Conservation (phyloP, 805 yeast genomes). For the Yamadazyma sp. region DNA sequence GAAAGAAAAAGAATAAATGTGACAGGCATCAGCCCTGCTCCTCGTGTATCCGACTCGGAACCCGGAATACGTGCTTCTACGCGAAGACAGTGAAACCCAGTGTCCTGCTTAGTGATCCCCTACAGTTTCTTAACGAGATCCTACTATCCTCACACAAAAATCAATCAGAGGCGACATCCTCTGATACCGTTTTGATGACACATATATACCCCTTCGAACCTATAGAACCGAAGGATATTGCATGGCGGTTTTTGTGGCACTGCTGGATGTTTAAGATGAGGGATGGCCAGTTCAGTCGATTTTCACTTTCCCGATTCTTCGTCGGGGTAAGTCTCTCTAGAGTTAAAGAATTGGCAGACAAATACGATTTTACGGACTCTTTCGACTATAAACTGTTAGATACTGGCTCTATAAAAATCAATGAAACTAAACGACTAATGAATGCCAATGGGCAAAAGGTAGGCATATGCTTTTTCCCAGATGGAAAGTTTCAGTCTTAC, state of each 20-base stretch:
- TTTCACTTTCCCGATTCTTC: slow-evolving; percentile 4
- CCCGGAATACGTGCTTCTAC: slow-evolving; percentile 11
- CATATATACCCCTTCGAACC: slow-evolving; percentile 12
- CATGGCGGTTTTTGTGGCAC: slow-evolving; percentile 9
- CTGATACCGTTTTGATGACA: slow-evolving; percentile 2
- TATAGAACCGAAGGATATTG: slow-evolving; percentile 11
- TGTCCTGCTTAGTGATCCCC: background rate
- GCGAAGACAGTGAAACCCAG: background rate
- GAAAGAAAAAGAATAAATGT: too few species aligned
- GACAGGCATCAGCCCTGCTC: slow-evolving; percentile 22
- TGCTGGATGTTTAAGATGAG: slow-evolving; percentile 11
- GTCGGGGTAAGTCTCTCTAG: slow-evolving; percentile 8
- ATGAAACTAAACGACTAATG: background rate
- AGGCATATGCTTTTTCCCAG: slow-evolving; percentile 9
- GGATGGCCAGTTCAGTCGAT: slow-evolving; percentile 8
- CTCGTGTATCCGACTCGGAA: slow-evolving; percentile 13
- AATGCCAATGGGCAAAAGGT: slow-evolving; percentile 7
- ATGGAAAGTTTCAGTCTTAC: slow-evolving; percentile 2
- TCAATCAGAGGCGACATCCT: too few species aligned
- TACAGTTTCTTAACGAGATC: background rate
- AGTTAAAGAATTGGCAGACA: background rate
- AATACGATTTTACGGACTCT: background rate
- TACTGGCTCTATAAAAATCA: slow-evolving; percentile 6
- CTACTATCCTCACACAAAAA: too few species aligned
- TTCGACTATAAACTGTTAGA: slow-evolving; percentile 6